Conservation (phyloP, 1,284 basidiomycete species). For the Wallemia ichthyophaga region DNA sequence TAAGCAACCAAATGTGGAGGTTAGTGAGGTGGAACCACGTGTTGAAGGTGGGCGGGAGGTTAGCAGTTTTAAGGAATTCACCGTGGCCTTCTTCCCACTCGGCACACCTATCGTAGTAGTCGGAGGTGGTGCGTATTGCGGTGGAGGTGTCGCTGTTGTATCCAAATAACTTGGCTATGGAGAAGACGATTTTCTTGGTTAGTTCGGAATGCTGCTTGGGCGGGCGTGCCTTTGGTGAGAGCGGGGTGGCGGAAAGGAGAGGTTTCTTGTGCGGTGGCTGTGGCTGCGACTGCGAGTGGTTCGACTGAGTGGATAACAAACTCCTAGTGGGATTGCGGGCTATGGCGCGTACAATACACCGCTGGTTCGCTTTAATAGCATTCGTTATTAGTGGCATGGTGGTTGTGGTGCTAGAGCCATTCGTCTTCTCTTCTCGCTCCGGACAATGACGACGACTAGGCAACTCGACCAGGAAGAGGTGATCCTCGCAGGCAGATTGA, state of each 20-base stretch:
- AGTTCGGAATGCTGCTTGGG: neutral
- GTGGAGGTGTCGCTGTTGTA: slow-evolving; percentile 17
- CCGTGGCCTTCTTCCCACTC: slow-evolving; percentile 12
- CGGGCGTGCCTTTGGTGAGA: neutral
- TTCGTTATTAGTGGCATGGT: too few relatives aligned
- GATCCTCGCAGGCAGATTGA: neutral
- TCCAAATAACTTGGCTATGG: slow-evolving; percentile 16
- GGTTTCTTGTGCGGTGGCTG: neutral
- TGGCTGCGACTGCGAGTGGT: neutral
- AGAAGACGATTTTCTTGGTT: slow-evolving; percentile 10
- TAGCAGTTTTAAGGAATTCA: slow-evolving; percentile 8
- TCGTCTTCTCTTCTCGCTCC: neutral
- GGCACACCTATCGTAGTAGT: slow-evolving; percentile 18
- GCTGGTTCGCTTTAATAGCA: too few relatives aligned
- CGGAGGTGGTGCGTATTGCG: slow-evolving; percentile 17
- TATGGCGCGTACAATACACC: too few relatives aligned
- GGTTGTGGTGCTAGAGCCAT: too few relatives aligned
- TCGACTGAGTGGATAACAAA: too few relatives aligned
- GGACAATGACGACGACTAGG: too few relatives aligned
- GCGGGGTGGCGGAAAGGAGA: neutral
- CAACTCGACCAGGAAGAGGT: neutral
- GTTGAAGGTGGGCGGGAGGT: slow-evolving; percentile 18
- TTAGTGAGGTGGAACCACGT: slow-evolving; percentile 21
- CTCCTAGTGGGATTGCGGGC: too few relatives aligned
- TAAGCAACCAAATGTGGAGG: slow-evolving; percentile 18